Conservation (phyloP, 31 red algal species). For the Endocladia muricata region DNA sequence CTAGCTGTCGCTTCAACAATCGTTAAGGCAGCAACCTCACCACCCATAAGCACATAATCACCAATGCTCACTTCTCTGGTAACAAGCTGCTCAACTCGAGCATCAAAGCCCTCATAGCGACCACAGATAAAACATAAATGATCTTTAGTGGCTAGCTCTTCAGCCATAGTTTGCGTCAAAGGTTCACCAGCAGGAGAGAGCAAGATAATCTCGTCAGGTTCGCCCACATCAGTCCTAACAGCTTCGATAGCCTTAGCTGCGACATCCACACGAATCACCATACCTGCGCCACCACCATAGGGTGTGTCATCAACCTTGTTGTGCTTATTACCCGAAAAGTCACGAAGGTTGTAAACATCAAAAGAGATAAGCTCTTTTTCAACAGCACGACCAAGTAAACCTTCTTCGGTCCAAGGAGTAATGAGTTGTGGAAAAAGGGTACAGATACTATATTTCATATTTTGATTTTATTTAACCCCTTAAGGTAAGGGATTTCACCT, state of each 20-base stretch:
- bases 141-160: not conserved
- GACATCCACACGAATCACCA: constrained; percentile 13
- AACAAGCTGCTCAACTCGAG: constrained; percentile 10
- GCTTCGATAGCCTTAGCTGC: constrained; percentile 9
- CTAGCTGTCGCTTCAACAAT: constrained; percentile 10
- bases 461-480: too few relatives aligned
- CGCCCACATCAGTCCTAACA: too few relatives aligned
- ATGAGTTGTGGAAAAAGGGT: too few relatives aligned
- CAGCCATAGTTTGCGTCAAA: constrained; percentile 24
- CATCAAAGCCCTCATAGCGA: constrained; percentile 30
- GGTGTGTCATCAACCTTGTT: constrained; percentile 12
- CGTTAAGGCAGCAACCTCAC: constrained; percentile 7
- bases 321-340: constrained; percentile 12
- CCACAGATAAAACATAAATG: constrained; percentile 17
- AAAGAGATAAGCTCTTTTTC: too few relatives aligned
- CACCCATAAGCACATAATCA: constrained; percentile 28
- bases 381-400: too few relatives aligned
- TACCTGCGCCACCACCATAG: constrained; percentile 36
- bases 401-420: too few relatives aligned
- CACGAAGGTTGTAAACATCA: too few relatives aligned
- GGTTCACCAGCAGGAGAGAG: constrained; percentile 19
- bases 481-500: too few relatives aligned
- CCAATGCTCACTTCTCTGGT: constrained; percentile 19
- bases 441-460: too few relatives aligned
- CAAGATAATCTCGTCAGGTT: not conserved